These are phyloP conservation scores for Aristolochia fimbriata DNA, from an alignment of 164 flowering plant species.

Conservation along the genomic window DNA sequence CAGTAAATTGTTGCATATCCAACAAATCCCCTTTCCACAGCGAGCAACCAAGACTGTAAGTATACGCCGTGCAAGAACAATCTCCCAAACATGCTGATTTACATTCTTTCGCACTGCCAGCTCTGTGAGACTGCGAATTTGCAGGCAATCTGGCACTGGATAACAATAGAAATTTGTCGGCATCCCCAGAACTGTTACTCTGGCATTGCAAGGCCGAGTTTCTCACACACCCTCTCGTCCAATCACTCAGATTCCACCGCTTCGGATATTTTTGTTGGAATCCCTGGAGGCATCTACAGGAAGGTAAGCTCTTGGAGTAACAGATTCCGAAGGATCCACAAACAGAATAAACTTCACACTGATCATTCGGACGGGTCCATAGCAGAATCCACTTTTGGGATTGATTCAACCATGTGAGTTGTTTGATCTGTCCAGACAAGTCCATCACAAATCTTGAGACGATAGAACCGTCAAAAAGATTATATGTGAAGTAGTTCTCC, in stretches of 20 bases:
- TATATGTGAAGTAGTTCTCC: constrained; percentile 15
- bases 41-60: constrained; percentile 5
- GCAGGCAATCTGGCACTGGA: background rate
- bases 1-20: constrained; percentile 4
- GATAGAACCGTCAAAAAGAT: background rate
- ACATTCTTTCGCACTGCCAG: constrained; percentile 2
- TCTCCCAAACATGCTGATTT: constrained; percentile 11
- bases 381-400: constrained; percentile 7
- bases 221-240: constrained; percentile 20
- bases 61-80: constrained; percentile 15
- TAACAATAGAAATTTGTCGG: constrained; percentile 2
- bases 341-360: constrained; percentile 9
- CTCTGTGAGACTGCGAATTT: constrained; percentile 1
- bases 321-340: constrained; percentile 22
- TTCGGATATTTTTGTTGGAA: constrained; percentile 4
- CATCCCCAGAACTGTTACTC: background rate
- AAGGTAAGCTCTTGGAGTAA: background rate
- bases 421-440: constrained; percentile 13
- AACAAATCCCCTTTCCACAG: constrained; percentile 9
- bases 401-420: constrained; percentile 2
- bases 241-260: constrained; percentile 10
- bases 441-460: constrained; percentile 12
- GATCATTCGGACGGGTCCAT: constrained; percentile 14
- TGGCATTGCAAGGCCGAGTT: constrained; percentile 8
- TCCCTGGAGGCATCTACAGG: constrained; percentile 14